Base-by-base conservation (phyloP, 1,284 basidiomycete genomes). In the Sporisorium iseilematis-ciliati region DNA sequence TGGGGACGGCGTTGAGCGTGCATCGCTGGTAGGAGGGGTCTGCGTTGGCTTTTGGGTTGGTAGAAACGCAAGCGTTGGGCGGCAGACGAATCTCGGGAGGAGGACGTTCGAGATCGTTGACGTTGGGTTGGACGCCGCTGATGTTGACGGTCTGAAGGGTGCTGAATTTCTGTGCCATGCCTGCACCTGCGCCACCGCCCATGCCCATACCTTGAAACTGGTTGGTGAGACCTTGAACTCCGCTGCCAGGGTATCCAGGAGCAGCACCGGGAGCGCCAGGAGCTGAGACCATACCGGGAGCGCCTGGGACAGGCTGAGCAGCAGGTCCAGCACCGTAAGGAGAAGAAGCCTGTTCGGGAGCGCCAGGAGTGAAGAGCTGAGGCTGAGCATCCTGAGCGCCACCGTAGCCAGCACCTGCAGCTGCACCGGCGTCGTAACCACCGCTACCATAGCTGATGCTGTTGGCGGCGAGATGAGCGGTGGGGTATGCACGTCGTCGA, bases 1-100 rank as follows among this genome's bases (percentile, higher is more conserved):
- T 95, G 3, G 97, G 97, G 72, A 99, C 90, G 12, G 93, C 91
- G 82, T 97, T 95, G 70, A 99, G 86, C 1, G 97, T 99, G 80
- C 89, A 91, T 52, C 97, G 91, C 87, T 97, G 94, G 87, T 97
- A 99, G 16, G 92, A 95, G 33, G 91, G 89, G 82, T 98, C 92
- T 21, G 95, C 92, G 82, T 95, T 94, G 46, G 92, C 91, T 57
- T 89, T 88, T 0, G 94, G 92, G 21, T 92, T 91, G 40, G 91
- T 90, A 10, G 94, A 92, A 69, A 98, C 89, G 69, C 90, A 91
- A 10, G 95, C 86, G 64, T 88, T 87, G n/a, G 93, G 91, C 1
- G 97, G 95, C 10, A 99, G 88, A 25, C 92, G 89, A 70, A 96
- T 94, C 73, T 93, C 91, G 7, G 96, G 97, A 7, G 96, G 95